Base-by-base conservation (phyloP, 2,329 filamentous ascomycete genomes). In the Pseudogymnoascus pannorum region DNA sequence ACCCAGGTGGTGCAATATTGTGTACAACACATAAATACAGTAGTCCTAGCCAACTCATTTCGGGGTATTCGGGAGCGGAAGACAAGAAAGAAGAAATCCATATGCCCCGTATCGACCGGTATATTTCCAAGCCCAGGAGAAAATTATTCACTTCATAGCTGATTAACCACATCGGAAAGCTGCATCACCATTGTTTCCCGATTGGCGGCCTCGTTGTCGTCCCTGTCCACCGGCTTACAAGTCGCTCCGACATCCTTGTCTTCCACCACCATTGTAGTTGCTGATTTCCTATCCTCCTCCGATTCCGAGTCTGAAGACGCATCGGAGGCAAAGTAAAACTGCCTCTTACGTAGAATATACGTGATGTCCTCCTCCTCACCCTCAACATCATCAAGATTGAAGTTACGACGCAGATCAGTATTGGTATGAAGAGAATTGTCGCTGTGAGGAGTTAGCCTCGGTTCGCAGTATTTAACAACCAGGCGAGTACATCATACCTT, bases 121-220 rank as follows among this genome's bases (percentile, higher is more conserved):
- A 22, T 16, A 42, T 42, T 22, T 20, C 38, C 38, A 42, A 42
- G 38, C 38, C 38, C 1, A 18, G 2, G 38, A 12, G 38, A 7
- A 40, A 12, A 11, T 1, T 42, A 42, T 14, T 14, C 38, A 42
- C 0, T 2, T 66, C 48, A 70, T 35, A 62, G 64, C 40, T 69
- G 66, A 6, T 74, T 76, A 38, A 79, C 68, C 18, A 80, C 65
- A 67, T 81, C 79, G 2, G 78, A 72, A 29, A 76, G 68, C 16
- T 78, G 76, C 31, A 75, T 71, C 64, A 78, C 77, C 14, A 83
- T 76, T 44, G 78, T 80, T 68, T 85, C 82, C 67, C 86, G 82
- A 2, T 79, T 78, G 24, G 86, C 69, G 1, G 82, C 81, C 4
- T 86, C 74, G 1, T 82, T 83, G 14, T 78, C 75, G 3, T 75